Conservation (phyloP, 2,329 filamentous ascomycete genomes). For the Lojkania enalia region DNA sequence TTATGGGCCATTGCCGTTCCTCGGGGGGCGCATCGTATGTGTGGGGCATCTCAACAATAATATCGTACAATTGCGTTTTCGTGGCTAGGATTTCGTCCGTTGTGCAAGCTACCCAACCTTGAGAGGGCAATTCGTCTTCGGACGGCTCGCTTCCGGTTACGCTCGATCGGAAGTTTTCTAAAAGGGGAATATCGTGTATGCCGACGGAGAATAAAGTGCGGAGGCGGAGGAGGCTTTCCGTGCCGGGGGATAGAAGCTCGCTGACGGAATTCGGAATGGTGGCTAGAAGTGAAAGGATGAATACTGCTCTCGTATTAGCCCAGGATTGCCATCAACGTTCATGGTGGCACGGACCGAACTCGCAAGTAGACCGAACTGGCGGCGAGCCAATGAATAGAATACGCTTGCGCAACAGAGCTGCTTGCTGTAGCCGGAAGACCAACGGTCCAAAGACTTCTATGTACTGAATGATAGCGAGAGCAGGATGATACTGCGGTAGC, state of each 20-base stretch:
- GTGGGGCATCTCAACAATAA: conserved; percentile 80
- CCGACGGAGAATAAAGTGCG: conserved; percentile 90
- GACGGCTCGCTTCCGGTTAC: conserved; percentile 42
- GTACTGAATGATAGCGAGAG: conserved; percentile 76
- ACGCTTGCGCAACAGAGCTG: conserved; percentile 81
- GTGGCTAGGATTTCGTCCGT: conserved; percentile 90
- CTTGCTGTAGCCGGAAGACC: conserved; percentile 87
- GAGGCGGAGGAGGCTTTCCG: conserved; percentile 65
- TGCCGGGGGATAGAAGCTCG: conserved; percentile 67
- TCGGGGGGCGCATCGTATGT: conserved; percentile 55
- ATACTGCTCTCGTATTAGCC: conserved; percentile 62
- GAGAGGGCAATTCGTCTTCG: conserved; percentile 48
- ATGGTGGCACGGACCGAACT: conserved; percentile 69
- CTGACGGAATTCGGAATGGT: conserved; percentile 78
- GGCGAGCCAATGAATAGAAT: conserved; percentile 85
- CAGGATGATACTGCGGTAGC: conserved; percentile 80
- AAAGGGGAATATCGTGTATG: conserved; percentile 84
- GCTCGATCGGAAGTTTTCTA: conserved; percentile 61
- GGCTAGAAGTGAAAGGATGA: conserved; percentile 89
- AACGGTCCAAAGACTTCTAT: conserved; percentile 86
- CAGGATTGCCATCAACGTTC: not conserved
- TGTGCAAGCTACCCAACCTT: conserved; percentile 90
- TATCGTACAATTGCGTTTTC: conserved; percentile 85
- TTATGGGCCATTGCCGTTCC: conserved; percentile 73
- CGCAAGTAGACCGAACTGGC: conserved; percentile 82